phyloP scores from a whole-genome alignment of 2,329 filamentous ascomycete genomes.

The Aureobasidium zeae region DNA sequence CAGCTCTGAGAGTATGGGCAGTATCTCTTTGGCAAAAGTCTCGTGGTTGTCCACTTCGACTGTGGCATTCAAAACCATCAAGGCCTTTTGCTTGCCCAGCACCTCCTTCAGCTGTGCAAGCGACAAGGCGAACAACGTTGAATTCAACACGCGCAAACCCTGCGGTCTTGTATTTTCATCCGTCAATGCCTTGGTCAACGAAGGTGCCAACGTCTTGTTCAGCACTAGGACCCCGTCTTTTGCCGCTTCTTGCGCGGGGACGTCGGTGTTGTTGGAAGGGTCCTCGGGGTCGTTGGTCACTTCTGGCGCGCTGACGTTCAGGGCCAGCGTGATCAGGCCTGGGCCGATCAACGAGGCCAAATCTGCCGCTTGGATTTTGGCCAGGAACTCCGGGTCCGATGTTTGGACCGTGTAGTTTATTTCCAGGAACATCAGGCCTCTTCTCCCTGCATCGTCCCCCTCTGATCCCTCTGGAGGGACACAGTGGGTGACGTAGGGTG shows the following conservation, averaged over 20 bases:
- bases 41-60: conserved; percentile 30
- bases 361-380: conserved; percentile 32
- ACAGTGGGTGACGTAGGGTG: conserved; percentile 26
- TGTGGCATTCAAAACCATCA: conserved; percentile 33
- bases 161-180: conserved; percentile 27
- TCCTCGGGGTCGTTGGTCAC: conserved; percentile 21
- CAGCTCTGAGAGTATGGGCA: conserved; percentile 25
- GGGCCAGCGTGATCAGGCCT: conserved; percentile 31
- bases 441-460: conserved; percentile 15
- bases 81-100: conserved; percentile 28
- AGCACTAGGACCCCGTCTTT: conserved; percentile 31
- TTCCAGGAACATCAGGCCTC: conserved; percentile 36
- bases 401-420: conserved; percentile 40
- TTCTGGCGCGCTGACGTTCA: conserved; percentile 32
- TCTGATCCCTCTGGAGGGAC: too few species aligned
- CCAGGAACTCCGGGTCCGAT: conserved; percentile 35
- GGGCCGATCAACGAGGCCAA: conserved; percentile 30
- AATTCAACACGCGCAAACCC: conserved; percentile 31
- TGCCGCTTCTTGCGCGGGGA: conserved; percentile 23
- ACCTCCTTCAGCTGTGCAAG: conserved; percentile 29
- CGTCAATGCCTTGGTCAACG: conserved; percentile 28
- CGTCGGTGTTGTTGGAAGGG: conserved; percentile 20
- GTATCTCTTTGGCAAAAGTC: conserved; percentile 28
- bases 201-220: conserved; percentile 25
- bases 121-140: conserved; percentile 35